Base-by-base conservation (phyloP, 192 early-diverging fungal genomes). In the Umbelopsis vinacea region DNA sequence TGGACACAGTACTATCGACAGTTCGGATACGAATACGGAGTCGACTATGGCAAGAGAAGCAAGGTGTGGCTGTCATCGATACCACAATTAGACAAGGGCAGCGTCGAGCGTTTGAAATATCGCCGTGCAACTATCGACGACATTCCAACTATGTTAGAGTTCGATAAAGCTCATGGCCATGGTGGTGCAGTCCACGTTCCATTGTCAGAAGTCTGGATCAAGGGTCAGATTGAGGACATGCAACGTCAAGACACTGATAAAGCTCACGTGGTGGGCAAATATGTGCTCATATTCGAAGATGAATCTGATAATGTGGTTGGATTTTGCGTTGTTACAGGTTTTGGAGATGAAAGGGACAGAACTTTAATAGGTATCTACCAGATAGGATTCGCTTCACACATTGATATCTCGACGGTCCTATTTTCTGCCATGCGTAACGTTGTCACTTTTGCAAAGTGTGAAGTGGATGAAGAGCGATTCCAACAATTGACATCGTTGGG, bases 371-470 rank as follows among this genome's bases (percentile, higher is more conserved):
- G 57, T n/a, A 35, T 63, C 24, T 63, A 63, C 33, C 57, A 63
- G 8, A 63, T 63, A 3, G 57, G 29, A 4, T 63, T 63, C 35
- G 57, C 57, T 5, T 15, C 57, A 12, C 15, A 63, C 12, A 19
- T 63, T 6, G 29, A 63, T 33, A 37, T 63, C 1, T 0, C 57
- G 12, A 6, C 29, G 8, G 29, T 63, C 33, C 26, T 63, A 17
- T 19, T n/a, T 37, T 63, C 57, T 19, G 57, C 57, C 15, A 63
- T 63, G 57, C 57, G 57, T 19, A 63, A 63, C n/a, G 17, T 37
- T 1, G 37, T 37, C 7, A 33, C 57, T 37, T 63, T 63, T 26
- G 26, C 33, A 12, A 63, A 37, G 26, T 17, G 14, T 7, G 29
- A 37, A 17, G 57, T 63, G 2, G 57, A 63, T 17, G 57, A 63